Evolutionary conservation across 1,139 yeast genomes (phyloP), one percentile per base, ranked within the genome.

Genomic region (Hemisphaericaspora xylanilytica): DNA sequence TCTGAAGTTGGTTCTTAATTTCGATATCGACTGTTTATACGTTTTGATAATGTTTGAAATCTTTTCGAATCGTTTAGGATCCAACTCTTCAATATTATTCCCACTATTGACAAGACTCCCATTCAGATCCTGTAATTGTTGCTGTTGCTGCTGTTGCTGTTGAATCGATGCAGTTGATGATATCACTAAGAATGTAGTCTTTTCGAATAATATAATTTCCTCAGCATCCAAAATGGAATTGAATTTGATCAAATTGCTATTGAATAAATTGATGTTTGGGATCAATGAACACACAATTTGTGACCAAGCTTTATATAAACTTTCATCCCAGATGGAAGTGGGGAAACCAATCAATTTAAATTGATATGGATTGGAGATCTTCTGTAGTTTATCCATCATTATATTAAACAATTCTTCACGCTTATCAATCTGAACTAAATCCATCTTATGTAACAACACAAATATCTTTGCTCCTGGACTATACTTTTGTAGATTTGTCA

Each of bases 261-360:
- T 92, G 57, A 89, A 86, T 13, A 80, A 64, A 36, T 80, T 75
- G 79, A 92, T 90, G 57, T 94, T 92, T 8, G 98, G 97, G 44
- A 92, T 90, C 50, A 92, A 72, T 2, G 97, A 85, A 56, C 97
- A 89, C 27, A 92, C 97, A 45, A 92, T 92, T 40, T 84, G 86
- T 3, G 96, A 86, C 99, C 99, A 92, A 0, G 98, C 98, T 60
- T 85, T 87, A 62, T 90, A 92, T 46, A 92, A 71, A 55, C 95
- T 82, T 61, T 92, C 98, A 62, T 92, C 97, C 98, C 98, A 92
- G 43, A 92, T 92, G 3, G 96, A 86, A 0, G 98, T 92, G 5
- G 97, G 92, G 57, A 89, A 90, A 7, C 97, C 97, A n/a, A 78
- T 77, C 32, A 89, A 68, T 41, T 79, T 71, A 63, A 88, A 89